These are phyloP conservation scores for Trichoderma oligosporum DNA, from an alignment of 2,329 filamentous ascomycete species.

Conservation along the genomic window DNA sequence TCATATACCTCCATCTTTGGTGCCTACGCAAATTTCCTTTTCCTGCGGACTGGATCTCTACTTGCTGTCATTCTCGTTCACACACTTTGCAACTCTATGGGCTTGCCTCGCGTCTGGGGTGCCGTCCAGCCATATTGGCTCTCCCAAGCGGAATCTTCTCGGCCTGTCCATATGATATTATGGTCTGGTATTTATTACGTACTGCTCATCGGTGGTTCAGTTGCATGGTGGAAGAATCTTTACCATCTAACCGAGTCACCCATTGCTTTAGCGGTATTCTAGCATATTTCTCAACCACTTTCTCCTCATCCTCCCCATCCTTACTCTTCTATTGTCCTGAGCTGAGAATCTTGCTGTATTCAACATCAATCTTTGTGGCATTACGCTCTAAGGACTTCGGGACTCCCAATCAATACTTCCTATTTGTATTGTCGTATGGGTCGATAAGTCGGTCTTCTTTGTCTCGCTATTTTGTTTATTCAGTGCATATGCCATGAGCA, in stretches of 20 bases:
- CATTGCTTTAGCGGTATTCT: constrained; percentile 31
- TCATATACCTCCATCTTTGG: constrained; percentile 90
- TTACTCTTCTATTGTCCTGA: neutral
- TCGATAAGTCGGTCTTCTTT: constrained; percentile 1
- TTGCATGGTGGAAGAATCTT: constrained; percentile 66
- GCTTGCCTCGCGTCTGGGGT: constrained; percentile 82
- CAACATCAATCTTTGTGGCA: neutral
- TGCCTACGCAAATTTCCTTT: constrained; percentile 87
- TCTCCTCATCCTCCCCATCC: neutral
- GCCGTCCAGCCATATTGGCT: constrained; percentile 57
- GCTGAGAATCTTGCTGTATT: neutral
- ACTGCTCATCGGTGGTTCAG: constrained; percentile 67
- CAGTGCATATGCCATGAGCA: neutral
- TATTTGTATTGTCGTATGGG: neutral
- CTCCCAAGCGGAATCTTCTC: constrained; percentile 24
- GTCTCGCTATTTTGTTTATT: neutral
- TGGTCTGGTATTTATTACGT: constrained; percentile 81
- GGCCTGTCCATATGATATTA: constrained; percentile 25
- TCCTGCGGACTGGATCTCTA: constrained; percentile 78
- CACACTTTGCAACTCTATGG: constrained; percentile 88
- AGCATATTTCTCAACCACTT: constrained; percentile 25
- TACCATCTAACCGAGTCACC: constrained; percentile 64
- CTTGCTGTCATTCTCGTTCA: constrained; percentile 73
- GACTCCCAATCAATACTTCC: neutral
- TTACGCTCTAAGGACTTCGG: neutral